Evolutionary conservation across 2,329 filamentous ascomycete species (phyloP).

Genomic region (Didymella sp.): DNA sequence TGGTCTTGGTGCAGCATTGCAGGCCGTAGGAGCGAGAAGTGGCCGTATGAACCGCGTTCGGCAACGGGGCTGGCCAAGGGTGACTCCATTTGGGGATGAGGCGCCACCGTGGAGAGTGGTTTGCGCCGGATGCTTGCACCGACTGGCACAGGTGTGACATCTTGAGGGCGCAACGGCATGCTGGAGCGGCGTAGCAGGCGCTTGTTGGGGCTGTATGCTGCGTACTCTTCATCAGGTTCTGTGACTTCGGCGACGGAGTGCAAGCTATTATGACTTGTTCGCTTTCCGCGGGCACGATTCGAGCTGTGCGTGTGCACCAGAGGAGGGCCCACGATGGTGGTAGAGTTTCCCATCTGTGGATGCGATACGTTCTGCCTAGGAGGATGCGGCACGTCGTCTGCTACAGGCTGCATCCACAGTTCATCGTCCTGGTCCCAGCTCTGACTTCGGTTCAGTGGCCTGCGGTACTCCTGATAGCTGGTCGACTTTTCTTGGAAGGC

Average conservation of each 20-base stretch:
- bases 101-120: constrained; percentile 16
- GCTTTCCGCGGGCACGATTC: constrained; percentile 41
- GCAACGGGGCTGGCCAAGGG: constrained; percentile 28
- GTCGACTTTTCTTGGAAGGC: constrained; percentile 42
- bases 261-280: constrained; percentile 43
- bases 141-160: constrained; percentile 21
- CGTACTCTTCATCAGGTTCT: constrained; percentile 37
- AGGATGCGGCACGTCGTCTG: constrained; percentile 2
- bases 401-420: constrained; percentile 15
- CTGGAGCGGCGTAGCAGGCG: constrained; percentile 18
- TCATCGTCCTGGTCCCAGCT: constrained; percentile 46
- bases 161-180: constrained; percentile 19
- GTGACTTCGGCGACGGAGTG: constrained; percentile 43
- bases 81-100: constrained; percentile 12
- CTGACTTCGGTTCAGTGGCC: constrained; percentile 28
- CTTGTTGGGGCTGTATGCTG: constrained; percentile 27
- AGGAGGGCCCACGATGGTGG: constrained; percentile 35
- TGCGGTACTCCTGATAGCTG: constrained; percentile 33
- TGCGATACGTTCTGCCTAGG: constrained; percentile 15
- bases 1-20: constrained; percentile 28
- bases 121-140: constrained; percentile 38
- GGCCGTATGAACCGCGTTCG: constrained; percentile 26
- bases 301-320: constrained; percentile 46
- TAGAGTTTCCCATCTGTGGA: constrained; percentile 26
- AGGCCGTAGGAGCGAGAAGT: constrained; percentile 32